Conservation (phyloP, 208 protist species). For the Lotmaria passim region DNA sequence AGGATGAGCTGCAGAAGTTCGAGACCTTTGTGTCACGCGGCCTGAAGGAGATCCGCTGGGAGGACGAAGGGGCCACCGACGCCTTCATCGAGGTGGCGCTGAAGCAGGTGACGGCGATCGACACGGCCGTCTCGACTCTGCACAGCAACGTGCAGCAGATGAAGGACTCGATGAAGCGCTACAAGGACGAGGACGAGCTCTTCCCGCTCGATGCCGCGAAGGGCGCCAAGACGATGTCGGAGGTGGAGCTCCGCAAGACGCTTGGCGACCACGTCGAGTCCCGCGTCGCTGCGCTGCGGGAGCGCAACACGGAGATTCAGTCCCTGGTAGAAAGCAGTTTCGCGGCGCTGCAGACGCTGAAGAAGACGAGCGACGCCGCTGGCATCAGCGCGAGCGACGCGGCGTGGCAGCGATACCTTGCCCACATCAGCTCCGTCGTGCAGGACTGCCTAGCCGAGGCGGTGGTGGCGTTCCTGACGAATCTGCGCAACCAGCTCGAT, state of each 20-base stretch:
- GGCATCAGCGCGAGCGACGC: conserved; percentile 43
- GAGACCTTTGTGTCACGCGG: conserved; percentile 81
- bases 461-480: conserved; percentile 78
- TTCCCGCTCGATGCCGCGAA: conserved; percentile 87
- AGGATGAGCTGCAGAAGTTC: conserved; percentile 87
- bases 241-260: conserved; percentile 88
- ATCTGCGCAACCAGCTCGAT: conserved; percentile 89
- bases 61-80: conserved; percentile 87
- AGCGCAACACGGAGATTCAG: conserved; percentile 84
- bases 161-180: conserved; percentile 80
- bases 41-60: conserved; percentile 88
- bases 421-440: conserved; percentile 90
- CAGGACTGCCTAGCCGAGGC: conserved; percentile 69
- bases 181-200: conserved; percentile 74
- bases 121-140: conserved; percentile 84
- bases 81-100: conserved; percentile 91
- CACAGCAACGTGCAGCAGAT: conserved; percentile 91
- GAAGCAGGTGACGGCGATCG: conserved; percentile 80
- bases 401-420: conserved; percentile 91
- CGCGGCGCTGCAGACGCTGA: conserved; percentile 84
- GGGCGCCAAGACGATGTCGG: conserved; percentile 88
- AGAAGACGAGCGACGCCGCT: conserved; percentile 47
- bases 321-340: conserved; percentile 75
- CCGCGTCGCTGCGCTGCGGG: conserved; percentile 53
- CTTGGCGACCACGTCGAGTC: conserved; percentile 78